phyloP scores from a whole-genome alignment of 208 protist genomes.

The Leishmania mexicana region DNA sequence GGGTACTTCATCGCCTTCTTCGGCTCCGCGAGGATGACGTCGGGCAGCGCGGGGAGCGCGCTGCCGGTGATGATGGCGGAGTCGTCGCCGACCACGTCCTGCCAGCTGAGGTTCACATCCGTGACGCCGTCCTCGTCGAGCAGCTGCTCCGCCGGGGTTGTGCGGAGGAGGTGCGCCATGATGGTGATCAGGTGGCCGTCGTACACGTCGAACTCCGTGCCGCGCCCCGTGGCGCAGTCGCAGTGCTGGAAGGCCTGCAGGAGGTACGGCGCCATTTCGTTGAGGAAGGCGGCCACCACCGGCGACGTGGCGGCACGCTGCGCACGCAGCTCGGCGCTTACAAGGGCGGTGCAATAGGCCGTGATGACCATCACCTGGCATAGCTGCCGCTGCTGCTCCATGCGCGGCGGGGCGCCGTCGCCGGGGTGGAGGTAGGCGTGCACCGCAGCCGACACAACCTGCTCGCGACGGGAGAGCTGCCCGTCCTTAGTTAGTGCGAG shows the following conservation, averaged over 20 bases:
- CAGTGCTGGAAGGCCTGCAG: constrained; percentile 44
- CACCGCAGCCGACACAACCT: constrained; percentile 61
- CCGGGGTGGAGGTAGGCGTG: constrained; percentile 58
- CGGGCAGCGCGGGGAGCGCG: constrained; percentile 54
- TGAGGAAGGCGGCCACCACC: constrained; percentile 53
- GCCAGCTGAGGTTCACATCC: constrained; percentile 58
- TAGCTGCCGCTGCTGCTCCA: constrained; percentile 50
- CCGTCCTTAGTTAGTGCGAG: constrained; percentile 44
- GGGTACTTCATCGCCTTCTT: constrained; percentile 49
- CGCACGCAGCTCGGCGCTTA: constrained; percentile 52
- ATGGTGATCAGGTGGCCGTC: constrained; percentile 75
- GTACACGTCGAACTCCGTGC: constrained; percentile 77
- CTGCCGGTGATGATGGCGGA: constrained; percentile 26
- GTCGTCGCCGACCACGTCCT: constrained; percentile 38
- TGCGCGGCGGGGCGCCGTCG: constrained; percentile 8
- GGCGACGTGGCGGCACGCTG: constrained; percentile 43
- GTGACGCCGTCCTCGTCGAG: constrained; percentile 60
- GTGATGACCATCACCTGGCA: constrained; percentile 66
- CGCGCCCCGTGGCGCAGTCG: constrained; percentile 45
- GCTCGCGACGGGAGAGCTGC: constrained; percentile 63
- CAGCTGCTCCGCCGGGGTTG: constrained; percentile 43
- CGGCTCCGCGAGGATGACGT: constrained; percentile 27
- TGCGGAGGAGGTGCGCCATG: constrained; percentile 53
- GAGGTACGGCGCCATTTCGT: constrained; percentile 64
- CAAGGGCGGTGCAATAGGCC: constrained; percentile 54